These are phyloP conservation scores for Acacia acuminata DNA, from an alignment of 306 rosid species.

Conservation along the genomic window DNA sequence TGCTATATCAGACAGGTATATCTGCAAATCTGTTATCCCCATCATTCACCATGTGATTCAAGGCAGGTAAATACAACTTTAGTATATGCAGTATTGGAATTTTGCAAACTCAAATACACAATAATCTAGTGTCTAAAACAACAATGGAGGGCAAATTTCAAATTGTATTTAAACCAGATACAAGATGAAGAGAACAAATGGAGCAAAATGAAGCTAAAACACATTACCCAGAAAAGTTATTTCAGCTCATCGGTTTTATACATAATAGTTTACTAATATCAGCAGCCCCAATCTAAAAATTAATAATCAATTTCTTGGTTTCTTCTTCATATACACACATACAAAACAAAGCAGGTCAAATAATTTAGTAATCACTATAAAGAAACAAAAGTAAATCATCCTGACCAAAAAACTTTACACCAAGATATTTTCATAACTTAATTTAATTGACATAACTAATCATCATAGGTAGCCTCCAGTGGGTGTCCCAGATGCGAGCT, in stretches of 20 bases:
- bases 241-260: neutral
- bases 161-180: conserved; percentile 45
- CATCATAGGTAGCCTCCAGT: neutral
- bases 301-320: neutral
- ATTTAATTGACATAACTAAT: neutral
- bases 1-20: conserved; percentile 66
- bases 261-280: neutral
- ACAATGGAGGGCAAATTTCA: conserved; percentile 33
- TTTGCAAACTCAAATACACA: neutral
- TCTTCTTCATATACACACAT: neutral
- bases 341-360: neutral
- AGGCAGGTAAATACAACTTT: neutral
- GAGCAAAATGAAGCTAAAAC: neutral
- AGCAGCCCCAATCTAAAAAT: neutral
- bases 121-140: neutral
- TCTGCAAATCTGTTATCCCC: conserved; percentile 55
- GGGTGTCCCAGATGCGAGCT: neutral
- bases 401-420: neutral
- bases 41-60: conserved; percentile 47
- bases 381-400: neutral
- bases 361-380: neutral
- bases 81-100: neutral
- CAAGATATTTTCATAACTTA: neutral
- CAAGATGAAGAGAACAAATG: neutral
- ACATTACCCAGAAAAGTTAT: neutral